These are phyloP conservation scores for Fusarium gaditjirri DNA, from an alignment of 2,329 filamentous ascomycete genomes.

Conservation along the genomic window DNA sequence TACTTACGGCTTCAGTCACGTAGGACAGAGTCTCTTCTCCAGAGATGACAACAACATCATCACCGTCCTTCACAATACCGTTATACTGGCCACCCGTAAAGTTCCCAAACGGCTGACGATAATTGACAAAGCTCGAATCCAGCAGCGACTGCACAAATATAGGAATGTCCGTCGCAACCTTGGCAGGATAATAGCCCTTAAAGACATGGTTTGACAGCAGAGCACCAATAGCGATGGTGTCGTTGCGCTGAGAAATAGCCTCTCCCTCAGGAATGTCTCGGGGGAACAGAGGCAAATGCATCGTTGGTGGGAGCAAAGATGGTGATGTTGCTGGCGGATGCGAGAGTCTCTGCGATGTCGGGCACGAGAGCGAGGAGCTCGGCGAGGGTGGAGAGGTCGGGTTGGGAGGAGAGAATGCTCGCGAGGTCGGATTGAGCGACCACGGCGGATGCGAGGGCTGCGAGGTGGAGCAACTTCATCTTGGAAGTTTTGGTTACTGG, in stretches of 20 bases:
- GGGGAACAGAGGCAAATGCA: conserved; percentile 49
- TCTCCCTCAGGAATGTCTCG: conserved; percentile 47
- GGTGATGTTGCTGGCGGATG: conserved; percentile 47
- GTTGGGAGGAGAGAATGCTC: conserved; percentile 28
- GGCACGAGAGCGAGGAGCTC: conserved; percentile 34
- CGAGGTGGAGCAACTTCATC: conserved; percentile 28
- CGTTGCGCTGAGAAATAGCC: conserved; percentile 46
- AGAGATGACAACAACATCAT: conserved; percentile 48
- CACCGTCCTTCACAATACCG: conserved; percentile 47
- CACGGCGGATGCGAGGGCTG: conserved; percentile 23
- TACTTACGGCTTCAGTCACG: conserved; percentile 47
- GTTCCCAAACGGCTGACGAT: conserved; percentile 51
- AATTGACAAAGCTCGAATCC: conserved; percentile 45
- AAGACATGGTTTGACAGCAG: conserved; percentile 49
- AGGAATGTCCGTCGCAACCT: conserved; percentile 45
- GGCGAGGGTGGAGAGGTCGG: conserved; percentile 28
- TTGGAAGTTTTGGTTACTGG: neutral
- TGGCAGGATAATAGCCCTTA: conserved; percentile 45
- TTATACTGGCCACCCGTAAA: conserved; percentile 52
- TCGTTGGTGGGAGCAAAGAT: conserved; percentile 51
- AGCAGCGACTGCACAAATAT: conserved; percentile 46
- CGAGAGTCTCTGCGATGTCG: conserved; percentile 46
- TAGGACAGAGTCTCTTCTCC: conserved; percentile 47
- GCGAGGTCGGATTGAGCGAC: conserved; percentile 31
- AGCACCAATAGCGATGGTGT: conserved; percentile 46